Evolutionary conservation across 2,329 filamentous ascomycete genomes (phyloP), one percentile per base, ranked within the genome.

Genomic region (Leptoxyphium fumago): DNA sequence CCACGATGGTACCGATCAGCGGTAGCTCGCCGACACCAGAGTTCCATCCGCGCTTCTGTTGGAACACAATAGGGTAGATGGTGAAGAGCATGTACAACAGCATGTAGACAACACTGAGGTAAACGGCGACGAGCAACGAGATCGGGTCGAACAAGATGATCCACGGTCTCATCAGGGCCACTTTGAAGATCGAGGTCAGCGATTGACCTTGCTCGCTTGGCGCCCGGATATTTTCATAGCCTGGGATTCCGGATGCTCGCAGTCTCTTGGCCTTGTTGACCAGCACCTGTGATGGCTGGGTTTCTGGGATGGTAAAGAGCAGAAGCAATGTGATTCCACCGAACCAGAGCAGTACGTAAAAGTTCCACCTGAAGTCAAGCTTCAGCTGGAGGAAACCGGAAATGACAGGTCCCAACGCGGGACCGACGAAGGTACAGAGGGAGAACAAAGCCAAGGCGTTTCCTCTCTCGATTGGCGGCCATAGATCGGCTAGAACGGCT

Each of bases 1-100:
- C 74, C 2, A 74, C 48, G 11, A 67, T 62, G 2, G 68, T 69
- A 2, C 73, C 73, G 3, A 75, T 54, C 6, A 75, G 57, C 1
- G 72, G 70, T 0, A 76, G 56, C 44, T 73, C 66, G 4, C 69
- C 71, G 2, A 73, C 67, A 8, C 72, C 72, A 0, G 65, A 49
- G 47, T 73, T 75, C 72, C 72, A 76, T 1, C 70, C 71, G 2
- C 72, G 64, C 49, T 58, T 64, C 40, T 72, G 55, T 48, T 73
- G 68, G 50, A 73, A 75, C 5, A 75, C 68, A 34, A 74, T 72
- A 2, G 68, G 71, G 43, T 76, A 77, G 45, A 75, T 75, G 17
- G 63, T 69, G 56, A 77, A 77, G 10, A 77, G 64, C 72, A 77
- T 76, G 56, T 75, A 75, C 8, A 73, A 59, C 1, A 74, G 60